Conservation (phyloP, 1,284 basidiomycete species). For the Cryptococcus deneoformans region DNA sequence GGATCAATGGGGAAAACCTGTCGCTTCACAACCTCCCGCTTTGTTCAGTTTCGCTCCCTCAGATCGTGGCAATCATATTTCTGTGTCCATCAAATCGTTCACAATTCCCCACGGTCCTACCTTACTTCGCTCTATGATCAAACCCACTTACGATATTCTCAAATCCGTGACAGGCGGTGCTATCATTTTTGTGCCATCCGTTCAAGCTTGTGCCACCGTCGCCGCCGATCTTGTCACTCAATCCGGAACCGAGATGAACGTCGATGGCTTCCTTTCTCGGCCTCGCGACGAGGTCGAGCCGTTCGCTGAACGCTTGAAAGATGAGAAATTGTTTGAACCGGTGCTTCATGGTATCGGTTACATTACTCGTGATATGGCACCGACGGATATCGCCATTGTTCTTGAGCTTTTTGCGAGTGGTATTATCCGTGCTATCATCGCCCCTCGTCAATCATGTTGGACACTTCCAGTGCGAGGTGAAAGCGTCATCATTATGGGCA, state of each 20-base stretch:
- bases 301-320: constrained; percentile 60
- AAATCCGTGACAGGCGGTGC: constrained; percentile 55
- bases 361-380: constrained; percentile 70
- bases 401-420: constrained; percentile 81
- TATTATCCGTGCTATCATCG: constrained; percentile 76
- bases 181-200: constrained; percentile 89
- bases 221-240: constrained; percentile 85
- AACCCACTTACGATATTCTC: constrained; percentile 72
- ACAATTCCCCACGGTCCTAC: constrained; percentile 82
- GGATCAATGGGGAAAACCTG: background rate
- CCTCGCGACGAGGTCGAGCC: constrained; percentile 63
- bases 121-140: constrained; percentile 88
- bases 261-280: constrained; percentile 68
- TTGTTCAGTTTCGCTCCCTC: constrained; percentile 77
- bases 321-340: constrained; percentile 66
- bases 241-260: constrained; percentile 72
- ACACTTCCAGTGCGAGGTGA: constrained; percentile 74
- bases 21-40: constrained; percentile 49
- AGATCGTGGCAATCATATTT: constrained; percentile 78
- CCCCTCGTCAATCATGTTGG: constrained; percentile 82
- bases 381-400: constrained; percentile 69
- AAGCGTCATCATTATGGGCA: constrained; percentile 85
- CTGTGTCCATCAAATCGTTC: constrained; percentile 70
- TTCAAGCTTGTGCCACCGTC: constrained; percentile 70
- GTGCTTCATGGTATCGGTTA: constrained; percentile 88